These are phyloP conservation scores for Suillus occidentalis DNA, from an alignment of 768 basidiomycete species.

Conservation along the genomic window DNA sequence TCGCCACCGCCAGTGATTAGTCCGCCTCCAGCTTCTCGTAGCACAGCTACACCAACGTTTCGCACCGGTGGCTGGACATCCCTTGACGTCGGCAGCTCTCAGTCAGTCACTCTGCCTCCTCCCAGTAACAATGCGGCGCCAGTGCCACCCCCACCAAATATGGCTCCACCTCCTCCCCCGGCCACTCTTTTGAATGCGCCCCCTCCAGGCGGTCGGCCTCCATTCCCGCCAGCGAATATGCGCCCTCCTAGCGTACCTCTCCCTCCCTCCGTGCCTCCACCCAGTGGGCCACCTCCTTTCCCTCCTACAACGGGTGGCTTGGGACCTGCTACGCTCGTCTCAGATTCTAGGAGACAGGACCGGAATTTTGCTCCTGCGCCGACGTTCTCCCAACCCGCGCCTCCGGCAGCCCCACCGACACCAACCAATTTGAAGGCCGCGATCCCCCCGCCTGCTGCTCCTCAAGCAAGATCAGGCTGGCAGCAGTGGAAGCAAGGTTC, in stretches of 20 bases:
- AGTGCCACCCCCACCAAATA: constrained; percentile 19
- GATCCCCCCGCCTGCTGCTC: constrained; percentile 22
- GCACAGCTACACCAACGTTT: constrained; percentile 43
- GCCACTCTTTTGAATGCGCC: constrained; percentile 19
- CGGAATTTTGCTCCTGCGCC: constrained; percentile 8
- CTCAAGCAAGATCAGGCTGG: constrained; percentile 46
- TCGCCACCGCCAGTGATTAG: constrained; percentile 9
- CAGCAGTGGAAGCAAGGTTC: constrained; percentile 46
- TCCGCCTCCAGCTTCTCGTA: constrained; percentile 16
- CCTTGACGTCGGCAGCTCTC: constrained; percentile 50
- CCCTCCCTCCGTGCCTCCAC: constrained; percentile 10
- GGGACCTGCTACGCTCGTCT: constrained; percentile 12
- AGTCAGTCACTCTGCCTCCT: constrained; percentile 21
- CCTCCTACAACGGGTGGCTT: constrained; percentile 17
- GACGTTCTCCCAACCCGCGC: constrained; percentile 4
- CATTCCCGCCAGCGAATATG: constrained; percentile 2
- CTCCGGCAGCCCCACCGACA: constrained; percentile 10
- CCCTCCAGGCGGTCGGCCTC: constrained; percentile 10
- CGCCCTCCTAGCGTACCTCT: constrained; percentile 5
- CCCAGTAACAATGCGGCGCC: constrained; percentile 10
- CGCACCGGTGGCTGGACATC: constrained; percentile 68
- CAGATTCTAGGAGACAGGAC: constrained; percentile 2
- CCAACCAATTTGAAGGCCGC: constrained; percentile 14
- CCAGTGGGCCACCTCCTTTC: constrained; percentile 8
- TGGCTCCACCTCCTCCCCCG: constrained; percentile 19